Percentiles rank a stretch among this genome's conserved stretches.
These are phyloP conservation scores for Hypoxylon sp. DNA, from an alignment of 2,329 filamentous ascomycete genomes.

Conservation along the genomic window DNA sequence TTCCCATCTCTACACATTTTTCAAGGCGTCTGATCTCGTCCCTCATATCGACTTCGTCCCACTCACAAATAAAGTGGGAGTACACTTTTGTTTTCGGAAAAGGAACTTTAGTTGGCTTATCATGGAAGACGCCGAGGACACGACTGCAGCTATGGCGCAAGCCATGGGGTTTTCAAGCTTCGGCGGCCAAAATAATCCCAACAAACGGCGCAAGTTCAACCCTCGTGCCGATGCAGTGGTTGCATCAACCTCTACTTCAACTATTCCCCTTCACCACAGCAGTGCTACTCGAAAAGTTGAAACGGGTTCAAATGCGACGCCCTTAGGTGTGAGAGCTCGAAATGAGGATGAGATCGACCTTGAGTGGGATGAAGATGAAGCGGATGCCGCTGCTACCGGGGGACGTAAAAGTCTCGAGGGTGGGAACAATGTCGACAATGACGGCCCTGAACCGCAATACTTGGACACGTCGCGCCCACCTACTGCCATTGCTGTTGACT, in stretches of 20 bases:
- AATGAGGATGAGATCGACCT: slow-evolving; percentile 65
- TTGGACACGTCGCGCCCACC: slow-evolving; percentile 55
- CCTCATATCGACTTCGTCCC: slow-evolving; percentile 2
- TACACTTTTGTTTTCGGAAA: background rate
- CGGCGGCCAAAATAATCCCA: slow-evolving; percentile 66
- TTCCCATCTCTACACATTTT: slow-evolving; percentile 6
- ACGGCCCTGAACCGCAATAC: slow-evolving; percentile 51
- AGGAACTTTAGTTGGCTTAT: background rate
- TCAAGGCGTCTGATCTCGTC: background rate
- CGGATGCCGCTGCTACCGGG: slow-evolving; percentile 27
- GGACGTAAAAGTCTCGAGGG: background rate
- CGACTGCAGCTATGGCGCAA: slow-evolving; percentile 71
- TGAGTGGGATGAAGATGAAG: slow-evolving; percentile 56
- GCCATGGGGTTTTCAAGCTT: slow-evolving; percentile 83
- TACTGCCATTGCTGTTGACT: slow-evolving; percentile 37
- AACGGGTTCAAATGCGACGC: slow-evolving; percentile 56
- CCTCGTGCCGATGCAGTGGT: slow-evolving; percentile 59
- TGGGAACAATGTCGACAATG: slow-evolving; percentile 14
- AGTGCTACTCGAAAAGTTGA: slow-evolving; percentile 24
- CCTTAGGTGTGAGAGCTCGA: slow-evolving; percentile 57
- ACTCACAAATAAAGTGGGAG: background rate
- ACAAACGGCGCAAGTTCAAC: slow-evolving; percentile 79
- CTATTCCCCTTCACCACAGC: slow-evolving; percentile 43
- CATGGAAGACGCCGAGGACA: slow-evolving; percentile 52
- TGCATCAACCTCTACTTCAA: slow-evolving; percentile 52